Evolutionary conservation across 768 basidiomycete species (phyloP).

Genomic region (Rhodosporidiobolus odoratus): DNA sequence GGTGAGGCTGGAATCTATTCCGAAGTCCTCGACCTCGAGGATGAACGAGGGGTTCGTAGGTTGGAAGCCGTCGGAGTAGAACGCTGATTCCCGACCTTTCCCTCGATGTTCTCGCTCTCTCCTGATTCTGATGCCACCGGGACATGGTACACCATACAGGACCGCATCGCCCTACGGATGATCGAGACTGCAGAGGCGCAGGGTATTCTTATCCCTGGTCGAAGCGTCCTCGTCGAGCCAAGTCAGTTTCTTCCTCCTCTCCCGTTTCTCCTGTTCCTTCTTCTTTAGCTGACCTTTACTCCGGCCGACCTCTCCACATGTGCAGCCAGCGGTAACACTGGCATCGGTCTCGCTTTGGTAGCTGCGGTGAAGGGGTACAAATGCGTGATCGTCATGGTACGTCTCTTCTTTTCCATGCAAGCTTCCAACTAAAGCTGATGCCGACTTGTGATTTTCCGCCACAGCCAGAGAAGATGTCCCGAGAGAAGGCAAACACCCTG

Average conservation of each 20-base stretch:
- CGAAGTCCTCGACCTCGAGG: no score
- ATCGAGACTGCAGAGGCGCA: slow-evolving; percentile 86
- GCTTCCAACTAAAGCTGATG: background rate
- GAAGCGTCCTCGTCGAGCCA: slow-evolving; percentile 90
- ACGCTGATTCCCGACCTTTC: background rate
- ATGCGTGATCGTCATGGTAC: slow-evolving; percentile 48
- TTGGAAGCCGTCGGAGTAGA: no score
- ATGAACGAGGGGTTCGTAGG: no score
- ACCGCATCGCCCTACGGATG: slow-evolving; percentile 59
- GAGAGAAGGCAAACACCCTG: slow-evolving; percentile 89
- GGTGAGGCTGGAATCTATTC: slow-evolving; percentile 45
- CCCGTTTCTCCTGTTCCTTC: background rate
- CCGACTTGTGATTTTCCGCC: slow-evolving; percentile 44
- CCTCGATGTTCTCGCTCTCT: background rate
- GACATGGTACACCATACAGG: no score
- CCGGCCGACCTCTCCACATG: no score
- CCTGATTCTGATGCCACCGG: no score
- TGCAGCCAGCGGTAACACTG: slow-evolving; percentile 39
- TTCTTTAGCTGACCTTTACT: slow-evolving; percentile 13
- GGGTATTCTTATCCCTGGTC: slow-evolving; percentile 74
- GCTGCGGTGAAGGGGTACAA: slow-evolving; percentile 75
- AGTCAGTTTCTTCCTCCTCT: slow-evolving; percentile 46
- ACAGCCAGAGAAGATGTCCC: slow-evolving; percentile 93
- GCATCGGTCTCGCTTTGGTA: slow-evolving; percentile 78
- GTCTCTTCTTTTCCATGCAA: background rate